A percentile compares a stretch with the other conserved stretches of the same genome.
These are phyloP conservation scores for Aureobasidium mangrovei DNA, from an alignment of 2,329 filamentous ascomycete species.

Conservation along the genomic window DNA sequence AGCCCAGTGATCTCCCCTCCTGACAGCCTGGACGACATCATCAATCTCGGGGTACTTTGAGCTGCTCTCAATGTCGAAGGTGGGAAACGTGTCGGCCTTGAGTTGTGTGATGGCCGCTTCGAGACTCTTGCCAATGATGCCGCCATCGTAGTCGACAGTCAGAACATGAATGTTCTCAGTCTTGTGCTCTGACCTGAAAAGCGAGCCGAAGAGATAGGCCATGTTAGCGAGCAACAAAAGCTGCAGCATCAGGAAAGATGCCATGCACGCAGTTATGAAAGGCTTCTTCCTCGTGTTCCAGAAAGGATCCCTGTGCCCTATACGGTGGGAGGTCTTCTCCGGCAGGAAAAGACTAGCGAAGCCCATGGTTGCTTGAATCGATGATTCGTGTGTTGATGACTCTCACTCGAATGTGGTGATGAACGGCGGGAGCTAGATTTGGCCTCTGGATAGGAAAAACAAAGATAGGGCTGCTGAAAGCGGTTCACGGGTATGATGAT, in stretches of 20 bases:
- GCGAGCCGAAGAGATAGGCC: conserved; percentile 23
- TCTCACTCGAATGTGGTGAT: not conserved
- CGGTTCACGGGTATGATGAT: not conserved
- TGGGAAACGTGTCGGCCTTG: conserved; percentile 2
- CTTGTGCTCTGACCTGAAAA: conserved; percentile 18
- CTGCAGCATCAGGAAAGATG: conserved; percentile 15
- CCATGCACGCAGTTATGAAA: conserved; percentile 14
- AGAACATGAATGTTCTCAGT: conserved; percentile 23
- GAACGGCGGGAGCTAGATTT: not conserved
- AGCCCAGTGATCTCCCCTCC: conserved; percentile 25
- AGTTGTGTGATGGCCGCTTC: conserved; percentile 1
- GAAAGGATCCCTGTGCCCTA: conserved; percentile 10
- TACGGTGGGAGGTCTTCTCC: not conserved
- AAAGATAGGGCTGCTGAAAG: no score
- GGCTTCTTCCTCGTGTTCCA: conserved; percentile 17
- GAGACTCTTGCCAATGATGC: conserved; percentile 15
- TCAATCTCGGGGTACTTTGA: conserved; percentile 11
- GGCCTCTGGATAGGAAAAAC: no score
- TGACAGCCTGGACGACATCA: conserved; percentile 22
- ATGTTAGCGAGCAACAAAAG: conserved; percentile 22
- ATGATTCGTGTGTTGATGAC: not conserved
- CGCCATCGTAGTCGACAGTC: conserved; percentile 26
- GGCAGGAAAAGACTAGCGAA: conserved; percentile 1
- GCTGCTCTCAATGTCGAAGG: not conserved
- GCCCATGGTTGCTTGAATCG: not conserved